phyloP scores from a whole-genome alignment of 2,329 filamentous ascomycete genomes.

The Colletotrichum gloeosporioides region DNA sequence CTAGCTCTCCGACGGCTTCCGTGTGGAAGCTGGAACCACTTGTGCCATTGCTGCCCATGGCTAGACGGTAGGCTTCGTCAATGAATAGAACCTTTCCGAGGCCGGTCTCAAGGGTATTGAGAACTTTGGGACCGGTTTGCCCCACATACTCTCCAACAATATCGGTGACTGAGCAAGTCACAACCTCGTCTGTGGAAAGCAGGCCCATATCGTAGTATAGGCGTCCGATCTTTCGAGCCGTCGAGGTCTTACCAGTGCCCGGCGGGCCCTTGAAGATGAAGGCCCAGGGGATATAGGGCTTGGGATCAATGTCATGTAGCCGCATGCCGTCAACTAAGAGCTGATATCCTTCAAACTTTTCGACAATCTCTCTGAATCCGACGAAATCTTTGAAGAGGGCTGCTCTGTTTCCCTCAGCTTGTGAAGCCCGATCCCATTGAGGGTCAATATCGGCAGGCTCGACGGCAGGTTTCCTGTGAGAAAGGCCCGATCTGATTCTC shows the following conservation, averaged over 20 bases:
- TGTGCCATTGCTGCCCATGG: no score
- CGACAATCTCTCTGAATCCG: constrained; percentile 60
- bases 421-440: constrained; percentile 53
- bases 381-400: constrained; percentile 62
- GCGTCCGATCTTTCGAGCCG: constrained; percentile 61
- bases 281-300: constrained; percentile 56
- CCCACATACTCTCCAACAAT: constrained; percentile 61
- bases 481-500: neutral
- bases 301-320: constrained; percentile 55
- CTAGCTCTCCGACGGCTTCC: constrained; percentile 33
- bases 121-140: constrained; percentile 61
- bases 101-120: constrained; percentile 52
- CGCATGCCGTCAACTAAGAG: constrained; percentile 56
- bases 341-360: constrained; percentile 60
- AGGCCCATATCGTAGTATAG: constrained; percentile 65
- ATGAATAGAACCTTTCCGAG: constrained; percentile 62
- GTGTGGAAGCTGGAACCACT: constrained; percentile 52
- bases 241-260: constrained; percentile 66
- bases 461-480: no score
- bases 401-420: neutral
- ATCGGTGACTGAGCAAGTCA: constrained; percentile 60
- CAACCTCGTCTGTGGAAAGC: constrained; percentile 54
- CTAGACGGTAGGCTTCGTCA: constrained; percentile 62
- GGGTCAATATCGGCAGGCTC: constrained; percentile 24
- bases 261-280: constrained; percentile 64